A percentile compares a stretch with the other conserved stretches of the same genome.
These are phyloP conservation scores for Ophiostoma perfectum DNA, from an alignment of 2,329 filamentous ascomycete genomes.

Conservation along the genomic window DNA sequence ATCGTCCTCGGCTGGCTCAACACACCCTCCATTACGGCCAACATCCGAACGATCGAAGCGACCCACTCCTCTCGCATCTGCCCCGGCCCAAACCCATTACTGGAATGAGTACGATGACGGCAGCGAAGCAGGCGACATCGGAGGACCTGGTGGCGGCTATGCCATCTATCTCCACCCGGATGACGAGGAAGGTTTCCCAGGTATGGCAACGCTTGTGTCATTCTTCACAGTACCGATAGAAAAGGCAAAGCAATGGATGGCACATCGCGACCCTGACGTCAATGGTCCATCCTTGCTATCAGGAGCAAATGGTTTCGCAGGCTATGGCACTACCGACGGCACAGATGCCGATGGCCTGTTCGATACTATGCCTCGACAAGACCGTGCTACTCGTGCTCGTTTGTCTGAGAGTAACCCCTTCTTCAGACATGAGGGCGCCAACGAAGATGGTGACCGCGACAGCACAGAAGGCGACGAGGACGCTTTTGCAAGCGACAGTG, in stretches of 20 bases:
- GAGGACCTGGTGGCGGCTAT: slow-evolving; percentile 56
- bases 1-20: slow-evolving; percentile 25
- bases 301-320: slow-evolving; percentile 12
- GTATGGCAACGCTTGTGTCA: slow-evolving; percentile 54
- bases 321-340: slow-evolving; percentile 24
- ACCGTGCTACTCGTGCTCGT: not conserved
- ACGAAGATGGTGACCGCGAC: slow-evolving; percentile 30
- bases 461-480: slow-evolving; percentile 43
- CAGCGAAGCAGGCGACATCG: slow-evolving; percentile 57
- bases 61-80: slow-evolving; percentile 11
- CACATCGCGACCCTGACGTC: not conserved
- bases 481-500: slow-evolving; percentile 36
- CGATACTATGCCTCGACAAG: slow-evolving; percentile 7
- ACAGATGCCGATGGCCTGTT: slow-evolving; percentile 4
- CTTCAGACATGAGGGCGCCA: not conserved
- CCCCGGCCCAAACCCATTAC: slow-evolving; percentile 47
- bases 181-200: slow-evolving; percentile 54
- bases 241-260: slow-evolving; percentile 49
- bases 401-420: not conserved
- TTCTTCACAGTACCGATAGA: slow-evolving; percentile 47
- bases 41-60: slow-evolving; percentile 12
- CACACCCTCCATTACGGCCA: not conserved
- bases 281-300: slow-evolving; percentile 30
- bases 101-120: slow-evolving; percentile 88
- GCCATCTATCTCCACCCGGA: slow-evolving; percentile 71